Evolutionary conservation across 306 rosid species (phyloP).

Genomic region (Trifolium fragiferum): DNA sequence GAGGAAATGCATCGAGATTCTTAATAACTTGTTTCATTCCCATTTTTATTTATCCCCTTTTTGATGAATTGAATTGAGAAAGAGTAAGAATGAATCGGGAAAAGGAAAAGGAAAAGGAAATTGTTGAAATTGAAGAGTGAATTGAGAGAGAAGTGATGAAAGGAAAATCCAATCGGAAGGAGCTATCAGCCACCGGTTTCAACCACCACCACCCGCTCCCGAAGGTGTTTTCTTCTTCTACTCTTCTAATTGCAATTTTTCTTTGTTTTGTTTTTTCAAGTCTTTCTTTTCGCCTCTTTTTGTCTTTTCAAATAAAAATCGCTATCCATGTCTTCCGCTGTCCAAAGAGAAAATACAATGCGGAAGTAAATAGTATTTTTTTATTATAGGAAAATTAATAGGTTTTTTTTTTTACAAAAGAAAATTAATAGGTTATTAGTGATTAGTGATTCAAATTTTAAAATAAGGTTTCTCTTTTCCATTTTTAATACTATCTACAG

Average conservation of each 20-base stretch:
- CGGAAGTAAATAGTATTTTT: no score
- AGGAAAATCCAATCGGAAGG: neutral
- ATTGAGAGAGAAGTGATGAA: neutral
- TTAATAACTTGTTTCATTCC: constrained; percentile 75
- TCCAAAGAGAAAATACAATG: no score
- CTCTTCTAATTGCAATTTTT: neutral
- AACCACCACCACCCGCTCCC: neutral
- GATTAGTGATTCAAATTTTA: no score
- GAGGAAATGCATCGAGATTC: constrained; percentile 94
- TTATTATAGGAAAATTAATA: no score
- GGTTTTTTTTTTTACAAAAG: no score
- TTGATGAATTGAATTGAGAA: neutral
- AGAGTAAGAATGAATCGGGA: neutral
- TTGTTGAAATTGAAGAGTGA: neutral
- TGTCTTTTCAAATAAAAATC: neutral
- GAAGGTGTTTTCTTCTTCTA: neutral
- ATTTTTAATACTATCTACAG: no score
- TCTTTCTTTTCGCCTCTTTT: neutral
- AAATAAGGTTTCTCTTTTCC: no score
- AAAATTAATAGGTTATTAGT: no score
- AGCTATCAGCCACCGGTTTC: neutral
- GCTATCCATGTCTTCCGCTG: neutral
- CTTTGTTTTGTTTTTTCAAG: neutral
- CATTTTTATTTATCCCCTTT: constrained; percentile 48
- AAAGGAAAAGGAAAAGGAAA: neutral